Base-by-base conservation (phyloP, 2,329 filamentous ascomycete species). In the Zalaria obscura region DNA sequence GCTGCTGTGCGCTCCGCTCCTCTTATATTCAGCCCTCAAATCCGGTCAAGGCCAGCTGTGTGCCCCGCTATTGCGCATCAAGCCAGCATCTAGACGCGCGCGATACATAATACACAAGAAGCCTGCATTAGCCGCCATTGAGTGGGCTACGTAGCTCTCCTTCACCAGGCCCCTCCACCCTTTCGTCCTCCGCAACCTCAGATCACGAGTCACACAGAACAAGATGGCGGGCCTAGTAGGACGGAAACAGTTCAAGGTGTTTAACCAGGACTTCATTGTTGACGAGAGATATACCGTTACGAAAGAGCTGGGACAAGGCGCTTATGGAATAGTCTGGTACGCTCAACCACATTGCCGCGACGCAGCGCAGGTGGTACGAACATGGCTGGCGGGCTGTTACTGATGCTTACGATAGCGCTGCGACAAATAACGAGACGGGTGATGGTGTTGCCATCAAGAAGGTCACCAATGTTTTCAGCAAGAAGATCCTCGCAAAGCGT, bases 401-500 rank as follows among this genome's bases (percentile, higher is more conserved):
- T 40, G 29, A 36, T 27, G 29, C 46, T 42, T 35, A 27, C 39
- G 27, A 38, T n/a, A 32, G 29, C 29, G 29, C 29, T n/a, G 29
- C 29, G 7, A n/a, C n/a, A 7, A 32, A 32, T n/a, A 32, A 32
- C n/a, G 29, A 32, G 7, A 32, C 29, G 29, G n/a, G n/a, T n/a
- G 91, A 98, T 61, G 88, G 89, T 34, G 88, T 98, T 48, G 91
- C 91, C 55, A 91, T 98, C 72, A 98, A 98, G 69, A 98, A 98
- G 68, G 86, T 98, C 62, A 98, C 91, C 70, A 98, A 98, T 83
- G 89, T 98, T 55, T 98, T 98, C 67, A 95, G 87, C 75, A 98
- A 98, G 71, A 96, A 96, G 78, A 98, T 98, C 54, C 75, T 98
- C 52, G 91, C 91, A 55, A 98, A 98, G 78, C 84, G 91, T 58